Evolutionary conservation across 306 rosid genomes (phyloP).

Genomic region (Arachis hypogaea): DNA sequence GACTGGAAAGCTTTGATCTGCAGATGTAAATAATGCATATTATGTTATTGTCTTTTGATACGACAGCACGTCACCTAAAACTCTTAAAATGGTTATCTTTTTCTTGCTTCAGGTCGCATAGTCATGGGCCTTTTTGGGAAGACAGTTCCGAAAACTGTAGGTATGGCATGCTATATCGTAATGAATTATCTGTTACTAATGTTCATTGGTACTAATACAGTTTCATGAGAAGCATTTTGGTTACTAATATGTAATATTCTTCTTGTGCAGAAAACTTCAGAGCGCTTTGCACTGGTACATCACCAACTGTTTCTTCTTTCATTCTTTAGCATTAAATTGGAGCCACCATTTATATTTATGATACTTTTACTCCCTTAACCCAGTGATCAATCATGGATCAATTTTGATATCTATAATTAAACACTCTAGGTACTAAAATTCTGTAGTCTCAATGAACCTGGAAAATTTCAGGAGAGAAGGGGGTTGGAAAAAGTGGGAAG

Average conservation of each 20-base stretch:
- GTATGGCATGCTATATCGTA: conserved; percentile 43
- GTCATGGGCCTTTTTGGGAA: conserved; percentile 79
- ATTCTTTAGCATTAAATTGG: conserved; percentile 15
- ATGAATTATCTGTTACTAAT: conserved; percentile 15
- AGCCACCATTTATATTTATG: conserved; percentile 21
- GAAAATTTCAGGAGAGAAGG: conserved; percentile 80
- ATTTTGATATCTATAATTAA: conserved; percentile 23
- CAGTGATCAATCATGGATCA: conserved; percentile 23
- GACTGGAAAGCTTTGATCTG: too few species aligned
- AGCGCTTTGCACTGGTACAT: conserved; percentile 89
- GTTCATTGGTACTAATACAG: conserved; percentile 24
- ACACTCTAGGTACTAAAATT: conserved; percentile 15
- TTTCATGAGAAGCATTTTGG: conserved; percentile 37
- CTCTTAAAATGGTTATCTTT: conserved; percentile 7
- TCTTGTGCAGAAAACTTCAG: conserved; percentile 76
- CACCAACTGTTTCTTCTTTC: conserved; percentile 46
- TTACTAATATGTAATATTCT: conserved; percentile 33
- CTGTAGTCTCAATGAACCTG: conserved; percentile 1
- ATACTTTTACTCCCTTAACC: conserved; percentile 22
- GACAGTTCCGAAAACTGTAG: conserved; percentile 77
- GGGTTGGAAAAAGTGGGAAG: conserved; percentile 62
- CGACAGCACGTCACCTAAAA: neutral
- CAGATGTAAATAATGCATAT: neutral
- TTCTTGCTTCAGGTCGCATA: conserved; percentile 65
- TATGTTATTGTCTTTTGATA: neutral